Base-by-base conservation (phyloP, 495 filamentous ascomycete genomes). In the Aspergillus indologenus region DNA sequence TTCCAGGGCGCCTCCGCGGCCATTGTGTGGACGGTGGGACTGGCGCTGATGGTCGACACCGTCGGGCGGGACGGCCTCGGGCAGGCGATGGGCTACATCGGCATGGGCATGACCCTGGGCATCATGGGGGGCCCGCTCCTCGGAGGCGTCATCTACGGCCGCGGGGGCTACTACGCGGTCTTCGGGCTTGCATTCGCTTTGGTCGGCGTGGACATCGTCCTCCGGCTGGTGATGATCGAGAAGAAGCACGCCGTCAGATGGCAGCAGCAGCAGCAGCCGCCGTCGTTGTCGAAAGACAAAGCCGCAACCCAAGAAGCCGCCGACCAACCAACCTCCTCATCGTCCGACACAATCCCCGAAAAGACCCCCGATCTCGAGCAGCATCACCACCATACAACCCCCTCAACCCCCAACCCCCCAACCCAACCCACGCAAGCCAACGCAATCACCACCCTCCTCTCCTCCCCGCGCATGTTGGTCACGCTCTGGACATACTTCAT, bases 31-130 rank as follows among this genome's bases (percentile, higher is more conserved):
- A 86, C 85, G 0, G 77, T 74, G 6, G 84, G 91, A 0, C 77
- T 88, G n/a, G 91, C 92, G 0, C 71, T 96, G 18, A 71, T 96
- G 18, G 89, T 88, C 5, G 92, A 96, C 61, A 96, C 90, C 0
- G 87, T 93, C 53, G 86, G 84, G 0, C 80, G 79, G 56, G 76
- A 82, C 8, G 76, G 81, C 5, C 78, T 93, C 46, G 91, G 89
- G 0, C 77, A 90, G 60, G 81, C 83, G 0, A 85, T 96, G 78
- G 92, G 92, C 1, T 92, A 85, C 68, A 81, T 91, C 2, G 82
- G 79, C 56, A 73, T 90, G 66, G 83, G 83, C 12, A 86, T 92
- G 78, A 87, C 81, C 45, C 49, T 91, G 12, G 89, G 82, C 0
- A 78, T 90, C 29, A 75, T 96, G 53, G 69, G 89, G 1, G 89